Base-by-base conservation (phyloP, 2,329 filamentous ascomycete genomes). In the Rutstroemia sp. region DNA sequence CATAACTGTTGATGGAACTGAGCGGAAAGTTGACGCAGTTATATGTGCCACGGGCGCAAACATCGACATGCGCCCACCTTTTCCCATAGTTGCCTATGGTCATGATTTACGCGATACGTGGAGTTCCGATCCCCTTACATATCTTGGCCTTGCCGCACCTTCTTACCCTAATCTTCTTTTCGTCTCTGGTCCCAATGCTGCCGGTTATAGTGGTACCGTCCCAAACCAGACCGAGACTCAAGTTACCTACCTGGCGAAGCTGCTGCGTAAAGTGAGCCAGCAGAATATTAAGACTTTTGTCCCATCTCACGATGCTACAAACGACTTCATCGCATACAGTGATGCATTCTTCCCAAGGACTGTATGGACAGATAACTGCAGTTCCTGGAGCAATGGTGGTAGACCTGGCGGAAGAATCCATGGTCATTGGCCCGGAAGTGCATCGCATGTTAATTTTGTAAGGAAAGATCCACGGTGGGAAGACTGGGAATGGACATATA, bases 311-410 rank as follows among this genome's bases (percentile, higher is more conserved):
- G 72, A 73, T 30, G 86, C 86, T 0, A 73, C 85, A 0, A 83
- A 87, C 42, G 84, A 88, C 62, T 86, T 85, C 60, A 70, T 81
- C 10, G 76, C 78, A 52, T 86, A 84, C 68, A 75, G 73, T 25
- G 77, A 82, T 60, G 75, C 76, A 0, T 83, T 81, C 65, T 82
- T 82, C 63, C 68, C 71, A 0, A 75, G 69, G 21, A 82, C 79
- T 0, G 79, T 82, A 1, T 69, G 85, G 56, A 75, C 76, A 0
- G 81, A 85, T 52, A 79, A 81, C 56, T 89, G 86, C 67, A 82
- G 79, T 42, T 86, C 81, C 0, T 89, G 87, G 87, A 87, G 86
- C 58, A 89, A 89, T 58, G 82, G 86, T 12, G 82, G 82, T 0
- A 71, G 72, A 5, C 78, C 84, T 0, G 85, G 84, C 0, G 78